A percentile compares a stretch with the other conserved stretches of the same genome.
Evolutionary conservation across 148 eudicot species (phyloP).

Genomic region (Tetragonia tetragonoides): DNA sequence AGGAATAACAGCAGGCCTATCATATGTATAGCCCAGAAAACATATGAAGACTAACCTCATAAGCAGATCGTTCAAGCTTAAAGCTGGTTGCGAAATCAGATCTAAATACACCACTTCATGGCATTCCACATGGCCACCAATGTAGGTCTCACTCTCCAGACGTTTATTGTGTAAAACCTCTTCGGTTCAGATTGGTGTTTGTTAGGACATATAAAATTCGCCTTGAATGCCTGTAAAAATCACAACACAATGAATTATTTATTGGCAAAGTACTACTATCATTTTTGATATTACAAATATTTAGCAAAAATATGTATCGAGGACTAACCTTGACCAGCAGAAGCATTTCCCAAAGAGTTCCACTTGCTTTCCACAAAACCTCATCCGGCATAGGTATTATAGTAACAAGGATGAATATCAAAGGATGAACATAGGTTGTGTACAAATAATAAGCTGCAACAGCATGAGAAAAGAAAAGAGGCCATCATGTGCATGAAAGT

Average conservation of each 20-base stretch:
- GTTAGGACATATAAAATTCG: slow-evolving; percentile 94
- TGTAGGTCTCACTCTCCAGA: slow-evolving; percentile 98
- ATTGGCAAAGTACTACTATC: not conserved
- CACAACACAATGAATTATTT: slow-evolving; percentile 6
- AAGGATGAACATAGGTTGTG: slow-evolving; percentile 98
- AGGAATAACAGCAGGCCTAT: not conserved
- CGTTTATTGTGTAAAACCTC: slow-evolving; percentile 70
- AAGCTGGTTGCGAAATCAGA: slow-evolving; percentile 96
- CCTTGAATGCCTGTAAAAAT: slow-evolving; percentile 73
- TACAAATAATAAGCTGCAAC: slow-evolving; percentile 96
- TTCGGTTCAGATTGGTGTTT: slow-evolving; percentile 95
- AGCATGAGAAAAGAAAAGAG: slow-evolving; percentile 97
- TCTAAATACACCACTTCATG: slow-evolving; percentile 99
- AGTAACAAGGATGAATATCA: slow-evolving; percentile 95
- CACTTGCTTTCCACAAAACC: slow-evolving; percentile 99
- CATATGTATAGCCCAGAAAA: not conserved
- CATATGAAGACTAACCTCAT: slow-evolving; percentile 44
- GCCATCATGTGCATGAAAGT: slow-evolving; percentile 89
- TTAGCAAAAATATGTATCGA: not conserved
- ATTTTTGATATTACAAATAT: not conserved
- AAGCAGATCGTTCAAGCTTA: slow-evolving; percentile 96
- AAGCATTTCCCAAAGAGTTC: slow-evolving; percentile 99
- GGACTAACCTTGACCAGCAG: slow-evolving; percentile 94
- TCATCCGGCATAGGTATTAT: slow-evolving; percentile 99
- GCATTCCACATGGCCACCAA: slow-evolving; percentile 99